Evolutionary conservation across 495 filamentous ascomycete genomes (phyloP), one percentile per base, ranked within the genome.

Genomic region (Lasiosphaeris hirsuta): DNA sequence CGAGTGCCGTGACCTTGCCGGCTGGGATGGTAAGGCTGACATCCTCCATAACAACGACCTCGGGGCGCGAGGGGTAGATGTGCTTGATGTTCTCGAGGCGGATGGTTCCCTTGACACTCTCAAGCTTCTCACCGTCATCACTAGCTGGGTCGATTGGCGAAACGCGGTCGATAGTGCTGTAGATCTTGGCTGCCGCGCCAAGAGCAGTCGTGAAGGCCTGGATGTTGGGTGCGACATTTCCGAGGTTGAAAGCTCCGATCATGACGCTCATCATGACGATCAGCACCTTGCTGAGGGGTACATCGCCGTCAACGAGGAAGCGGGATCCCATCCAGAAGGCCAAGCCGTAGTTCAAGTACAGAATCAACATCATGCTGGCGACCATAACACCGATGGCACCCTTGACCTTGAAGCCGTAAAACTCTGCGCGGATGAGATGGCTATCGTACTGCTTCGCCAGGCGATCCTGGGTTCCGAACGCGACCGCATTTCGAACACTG

Each of bases 271-370:
- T 84, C 72, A 96, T 75, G 53, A 97, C 91, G 10, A 86, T 97
- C 36, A 97, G 67, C 18, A 92, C 73, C 34, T 62, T 69, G 45
- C 74, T 74, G 14, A 85, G 68, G 1, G 69, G 61, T 19, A 88
- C 77, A n/a, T 86, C 79, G 1, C 85, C 85, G 8, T 79, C 66
- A 0, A 92, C 86, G 7, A 96, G 66, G 71, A 85, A 96, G 44
- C 83, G 79, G 56, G 88, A 92, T 10, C 94, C 94, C 78, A 92
- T 88, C 94, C 94, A 98, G 75, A 97, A 98, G 38, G 91, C 87
- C 38, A 98, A 81, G 43, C 87, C 90, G 62, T 96, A 97, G 71
- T 92, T 95, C 39, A 92, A 70, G 64, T 91, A 96, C 58, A 97
- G 81, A 53, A 93, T 76, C 54, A 80, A 75, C 76, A 96, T 90